These are phyloP conservation scores for Pholiota conissans DNA, from an alignment of 768 basidiomycete species.

Conservation along the genomic window DNA sequence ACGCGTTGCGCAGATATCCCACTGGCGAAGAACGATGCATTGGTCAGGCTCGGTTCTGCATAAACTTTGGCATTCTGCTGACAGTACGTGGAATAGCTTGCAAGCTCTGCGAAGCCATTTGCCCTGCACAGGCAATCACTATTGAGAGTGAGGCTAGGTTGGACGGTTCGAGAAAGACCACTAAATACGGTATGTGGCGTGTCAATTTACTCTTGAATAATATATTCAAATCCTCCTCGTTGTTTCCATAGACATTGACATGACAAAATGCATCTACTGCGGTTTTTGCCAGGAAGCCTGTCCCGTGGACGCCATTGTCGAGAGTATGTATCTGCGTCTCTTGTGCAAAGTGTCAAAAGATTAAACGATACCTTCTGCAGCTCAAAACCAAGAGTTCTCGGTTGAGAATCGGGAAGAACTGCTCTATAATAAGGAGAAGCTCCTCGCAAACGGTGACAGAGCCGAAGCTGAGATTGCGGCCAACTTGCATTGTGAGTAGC, in stretches of 20 bases:
- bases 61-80: background rate
- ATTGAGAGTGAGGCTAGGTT: conserved; percentile 96
- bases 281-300: conserved; percentile 99
- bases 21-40: conserved; percentile 99
- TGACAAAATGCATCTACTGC: conserved; percentile 99
- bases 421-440: conserved; percentile 98
- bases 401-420: conserved; percentile 98
- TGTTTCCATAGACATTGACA: conserved; percentile 84
- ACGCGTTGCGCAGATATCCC: conserved; percentile 94
- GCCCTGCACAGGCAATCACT: conserved; percentile 98
- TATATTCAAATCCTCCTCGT: conserved; percentile 1
- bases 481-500: conserved; percentile 73
- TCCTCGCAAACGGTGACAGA: conserved; percentile 92
- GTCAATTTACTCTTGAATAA: conserved; percentile 5
- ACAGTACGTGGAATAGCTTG: conserved; percentile 60
- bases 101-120: conserved; percentile 99
- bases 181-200: conserved; percentile 80
- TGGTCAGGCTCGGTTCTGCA: conserved; percentile 52
- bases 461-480: conserved; percentile 98
- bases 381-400: conserved; percentile 96
- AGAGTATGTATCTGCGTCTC: conserved; percentile 62
- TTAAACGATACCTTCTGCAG: conserved; percentile 37
- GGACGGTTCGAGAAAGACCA: conserved; percentile 95
- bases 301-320: conserved; percentile 98
- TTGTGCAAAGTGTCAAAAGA: background rate